Evolutionary conservation across 345 rosid genomes (phyloP), one percentile per base, ranked within the genome.

Genomic region (Raphanus raphanistrum): DNA sequence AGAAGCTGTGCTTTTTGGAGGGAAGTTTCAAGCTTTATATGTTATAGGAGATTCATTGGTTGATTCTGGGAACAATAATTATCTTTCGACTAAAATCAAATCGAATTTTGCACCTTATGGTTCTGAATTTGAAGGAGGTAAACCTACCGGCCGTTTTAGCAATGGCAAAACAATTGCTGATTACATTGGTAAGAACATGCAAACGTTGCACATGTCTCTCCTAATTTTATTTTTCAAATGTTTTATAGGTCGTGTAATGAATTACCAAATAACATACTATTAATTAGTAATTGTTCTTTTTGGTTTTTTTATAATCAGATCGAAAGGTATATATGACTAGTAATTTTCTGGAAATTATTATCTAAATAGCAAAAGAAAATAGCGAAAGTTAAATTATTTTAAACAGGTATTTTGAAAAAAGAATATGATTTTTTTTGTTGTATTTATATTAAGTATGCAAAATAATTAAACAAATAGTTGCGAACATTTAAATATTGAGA

Each of bases 21-120:
- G 72, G 50, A 16, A 43, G 0, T 66, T 76, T 17, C 83, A 64
- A 4, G 91, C 89, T 4, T 50, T 77, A 12, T 16, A 85, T 15
- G 88, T 86, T 43, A 79, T 89, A 67, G 94, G 94, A 70, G 94
- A 89, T 77, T 89, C 94, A 3, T 81, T 89, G 16, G 86, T 86
- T 11, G 93, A 87, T 82, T 28, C 93, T 3, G 91, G 93, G 16
- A 89, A 89, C 82, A 89, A 89, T 77, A 87, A 89, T 28, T 2
- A 77, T 35, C 67, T 85, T 6, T 0, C 0, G 0, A 84, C 90
- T 0, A 13, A 16, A 1, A 65, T 60, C 66, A 86, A 84, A 78
- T 65, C 84, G 25, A 75, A 89, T 59, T 87, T 80, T 76, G 78
- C 82, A 4, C 94, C 94, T 25, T 88, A 89, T 63, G 94, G 94